Percentiles rank a stretch among this genome's conserved stretches.
phyloP scores from a whole-genome alignment of 2,329 filamentous ascomycete genomes.

The Microascus cirrosus region DNA sequence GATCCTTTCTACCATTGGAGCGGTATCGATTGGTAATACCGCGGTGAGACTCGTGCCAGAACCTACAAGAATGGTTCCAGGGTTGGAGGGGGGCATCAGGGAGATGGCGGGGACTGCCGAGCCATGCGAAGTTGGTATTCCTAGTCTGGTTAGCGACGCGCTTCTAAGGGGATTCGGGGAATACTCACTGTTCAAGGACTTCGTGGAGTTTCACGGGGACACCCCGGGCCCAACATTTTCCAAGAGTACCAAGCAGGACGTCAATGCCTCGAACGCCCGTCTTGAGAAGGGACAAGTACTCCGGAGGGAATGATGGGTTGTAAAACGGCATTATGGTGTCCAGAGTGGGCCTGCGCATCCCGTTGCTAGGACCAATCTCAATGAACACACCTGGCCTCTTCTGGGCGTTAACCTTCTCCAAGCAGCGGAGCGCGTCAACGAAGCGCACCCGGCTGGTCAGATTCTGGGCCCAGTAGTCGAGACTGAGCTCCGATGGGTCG shows the following conservation, averaged over 20 bases:
- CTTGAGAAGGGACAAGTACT: conserved; percentile 6
- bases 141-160: conserved; percentile 30
- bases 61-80: conserved; percentile 40
- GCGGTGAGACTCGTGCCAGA: conserved; percentile 42
- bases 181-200: conserved; percentile 12
- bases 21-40: conserved; percentile 30
- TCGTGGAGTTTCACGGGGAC: conserved; percentile 18
- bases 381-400: conserved; percentile 22
- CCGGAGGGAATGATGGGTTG: conserved; percentile 15
- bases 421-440: conserved; percentile 22
- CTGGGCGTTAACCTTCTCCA: conserved; percentile 17
- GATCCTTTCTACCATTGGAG: conserved; percentile 33
- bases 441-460: conserved; percentile 33
- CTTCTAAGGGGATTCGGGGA: conserved; percentile 17
- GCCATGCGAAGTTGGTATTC: conserved; percentile 10
- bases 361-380: conserved; percentile 27
- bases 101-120: conserved; percentile 20
- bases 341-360: conserved; percentile 24
- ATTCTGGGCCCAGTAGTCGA: conserved; percentile 34
- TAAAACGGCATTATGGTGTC: conserved; percentile 12
- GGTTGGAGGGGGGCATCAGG: conserved; percentile 37
- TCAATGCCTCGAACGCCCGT: conserved; percentile 8
- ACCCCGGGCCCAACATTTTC: conserved; percentile 25
- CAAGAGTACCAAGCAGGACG: conserved; percentile 19
- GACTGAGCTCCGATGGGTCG: conserved; percentile 15